Conservation (phyloP, 495 filamentous ascomycete species). For the Parmelia sp. region DNA sequence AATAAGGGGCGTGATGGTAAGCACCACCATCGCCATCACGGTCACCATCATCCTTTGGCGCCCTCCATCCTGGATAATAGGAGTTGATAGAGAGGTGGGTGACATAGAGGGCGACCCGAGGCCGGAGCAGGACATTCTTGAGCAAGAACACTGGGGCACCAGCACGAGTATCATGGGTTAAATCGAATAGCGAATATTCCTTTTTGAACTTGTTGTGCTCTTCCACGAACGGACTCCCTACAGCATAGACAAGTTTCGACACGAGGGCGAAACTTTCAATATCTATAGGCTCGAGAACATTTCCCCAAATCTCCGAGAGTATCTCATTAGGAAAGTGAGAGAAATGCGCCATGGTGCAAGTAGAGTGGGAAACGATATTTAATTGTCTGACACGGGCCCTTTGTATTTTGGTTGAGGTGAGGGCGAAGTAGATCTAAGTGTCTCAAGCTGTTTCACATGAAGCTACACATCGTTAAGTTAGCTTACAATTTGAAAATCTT, state of each 20-base stretch:
- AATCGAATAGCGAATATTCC: background rate
- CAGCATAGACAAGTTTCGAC: background rate
- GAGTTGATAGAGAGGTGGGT: background rate
- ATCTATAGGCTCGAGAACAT: background rate
- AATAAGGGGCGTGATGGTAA: background rate
- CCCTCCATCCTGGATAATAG: background rate
- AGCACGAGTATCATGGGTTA: background rate
- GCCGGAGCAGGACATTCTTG: background rate
- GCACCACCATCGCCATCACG: background rate
- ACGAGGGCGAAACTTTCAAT: background rate
- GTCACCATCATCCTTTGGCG: background rate
- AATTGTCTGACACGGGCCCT: no score
- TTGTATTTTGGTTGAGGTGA: background rate
- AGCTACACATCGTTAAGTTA: no score
- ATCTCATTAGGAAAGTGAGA: background rate
- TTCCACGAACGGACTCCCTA: background rate
- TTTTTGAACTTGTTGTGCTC: background rate
- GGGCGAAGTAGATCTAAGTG: background rate
- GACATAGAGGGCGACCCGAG: background rate
- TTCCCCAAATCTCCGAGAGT: background rate
- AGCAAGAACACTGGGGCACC: background rate
- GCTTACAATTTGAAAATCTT: no score
- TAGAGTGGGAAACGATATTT: background rate
- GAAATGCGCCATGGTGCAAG: background rate
- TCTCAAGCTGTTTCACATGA: no score